A percentile compares a stretch with the other conserved stretches of the same genome.
Conservation (phyloP, 225 moss, liverwort and hornwort genomes). For the Thuidium tamariscinum region DNA sequence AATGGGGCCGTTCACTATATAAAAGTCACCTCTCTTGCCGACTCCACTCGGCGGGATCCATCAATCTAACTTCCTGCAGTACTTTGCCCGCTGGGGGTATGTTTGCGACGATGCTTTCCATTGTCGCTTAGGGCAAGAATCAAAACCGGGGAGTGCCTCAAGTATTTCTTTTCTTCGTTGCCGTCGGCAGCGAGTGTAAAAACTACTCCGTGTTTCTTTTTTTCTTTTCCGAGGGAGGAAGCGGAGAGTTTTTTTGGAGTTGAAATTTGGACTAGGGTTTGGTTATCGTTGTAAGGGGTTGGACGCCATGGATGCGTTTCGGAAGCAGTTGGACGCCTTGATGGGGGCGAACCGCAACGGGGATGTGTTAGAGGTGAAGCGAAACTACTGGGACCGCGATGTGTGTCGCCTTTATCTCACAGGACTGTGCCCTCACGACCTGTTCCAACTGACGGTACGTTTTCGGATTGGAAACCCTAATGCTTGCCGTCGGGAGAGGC, state of each 20-base stretch:
- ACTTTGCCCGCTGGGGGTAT: neutral
- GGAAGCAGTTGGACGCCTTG: conserved; percentile 97
- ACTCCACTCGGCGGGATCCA: neutral
- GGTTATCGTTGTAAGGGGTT: neutral
- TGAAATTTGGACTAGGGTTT: neutral
- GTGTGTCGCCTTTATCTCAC: conserved; percentile 98
- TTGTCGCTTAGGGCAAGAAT: neutral
- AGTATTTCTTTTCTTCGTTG: neutral
- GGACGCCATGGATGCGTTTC: conserved; percentile 79
- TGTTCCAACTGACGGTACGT: conserved; percentile 92
- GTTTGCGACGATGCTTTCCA: neutral
- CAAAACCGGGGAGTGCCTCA: neutral
- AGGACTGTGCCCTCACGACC: conserved; percentile 96
- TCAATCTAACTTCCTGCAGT: neutral
- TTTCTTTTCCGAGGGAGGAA: too few relatives aligned
- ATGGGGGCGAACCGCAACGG: conserved; percentile 99
- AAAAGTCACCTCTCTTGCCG: neutral
- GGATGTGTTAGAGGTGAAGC: conserved; percentile 96
- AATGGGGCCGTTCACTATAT: too few relatives aligned
- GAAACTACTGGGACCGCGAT: conserved; percentile 97
- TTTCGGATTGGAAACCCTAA: neutral
- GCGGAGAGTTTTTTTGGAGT: neutral
- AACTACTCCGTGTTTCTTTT: too few relatives aligned
- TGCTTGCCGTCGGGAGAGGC: neutral
- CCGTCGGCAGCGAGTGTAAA: neutral